Evolutionary conservation across 306 rosid genomes (phyloP), one percentile per base, ranked within the genome.

Genomic region (Astragalus membranaceus): DNA sequence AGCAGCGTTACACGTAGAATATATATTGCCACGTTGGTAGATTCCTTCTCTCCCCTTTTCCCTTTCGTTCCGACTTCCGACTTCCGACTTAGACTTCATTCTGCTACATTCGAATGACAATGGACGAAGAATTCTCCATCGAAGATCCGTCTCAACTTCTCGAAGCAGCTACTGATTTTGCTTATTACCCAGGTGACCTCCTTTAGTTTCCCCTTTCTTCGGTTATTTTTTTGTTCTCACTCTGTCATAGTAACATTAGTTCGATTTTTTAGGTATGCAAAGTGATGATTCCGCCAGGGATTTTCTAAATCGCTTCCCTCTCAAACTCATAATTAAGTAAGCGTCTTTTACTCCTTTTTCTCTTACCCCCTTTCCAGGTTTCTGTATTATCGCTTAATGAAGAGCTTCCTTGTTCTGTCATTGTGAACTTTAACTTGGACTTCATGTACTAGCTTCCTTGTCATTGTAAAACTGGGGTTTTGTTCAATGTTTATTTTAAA

Each of bases 271-370:
- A 93, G 98, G 96, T n/a, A 56, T 70, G 57, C 94, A 73, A 41
- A 84, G 62, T 69, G 96, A 93, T 54, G 89, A 75, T 64, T 85
- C 97, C 23, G 85, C 84, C 0, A 80, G 75, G 78, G 75, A 80
- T 6, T 94, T 94, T 59, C 90, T 94, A 32, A 72, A 76, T 74
- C 89, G 89, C 69, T 88, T 87, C 75, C 98, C 97, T 15, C 97
- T 94, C 23, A 92, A 87, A 0, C 81, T 78, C 61, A 67, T 90
- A 12, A 81, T 90, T 67, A 84, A 83, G 98, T 94, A 67, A 36
- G 35, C 8, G n/a, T n/a, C n/a, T n/a, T n/a, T n/a, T n/a, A n/a
- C n/a, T n/a, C n/a, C n/a, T n/a, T n/a, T n/a, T n/a, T n/a, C n/a
- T n/a, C n/a, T n/a, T n/a, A n/a, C n/a, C n/a, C n/a, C n/a, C n/a